phyloP scores from a whole-genome alignment of 441 rosid species.

The Biscutella auriculata region DNA sequence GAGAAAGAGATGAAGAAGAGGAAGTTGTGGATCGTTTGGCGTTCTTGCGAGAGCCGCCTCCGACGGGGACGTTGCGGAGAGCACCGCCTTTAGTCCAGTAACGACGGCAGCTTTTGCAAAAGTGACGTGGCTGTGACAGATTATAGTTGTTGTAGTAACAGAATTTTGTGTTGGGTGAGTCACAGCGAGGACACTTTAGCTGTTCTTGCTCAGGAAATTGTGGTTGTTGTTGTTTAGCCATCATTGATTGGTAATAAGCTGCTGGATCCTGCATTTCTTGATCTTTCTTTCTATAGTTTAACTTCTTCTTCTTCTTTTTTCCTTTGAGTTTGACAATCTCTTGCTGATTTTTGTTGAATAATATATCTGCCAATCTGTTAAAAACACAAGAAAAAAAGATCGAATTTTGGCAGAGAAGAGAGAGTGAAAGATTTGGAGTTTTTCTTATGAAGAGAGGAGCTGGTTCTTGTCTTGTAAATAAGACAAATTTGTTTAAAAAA shows the following conservation, averaged over 20 bases:
- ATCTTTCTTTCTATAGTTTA: too few relatives aligned
- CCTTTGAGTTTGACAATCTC: not conserved
- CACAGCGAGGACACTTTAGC: constrained; percentile 66
- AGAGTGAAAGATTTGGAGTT: not conserved
- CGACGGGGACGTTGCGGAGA: constrained; percentile 80
- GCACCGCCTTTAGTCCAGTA: constrained; percentile 95
- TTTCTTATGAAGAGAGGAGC: too few relatives aligned
- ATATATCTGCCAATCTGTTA: not conserved
- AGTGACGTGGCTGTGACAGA: constrained; percentile 91
- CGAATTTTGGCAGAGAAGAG: not conserved
- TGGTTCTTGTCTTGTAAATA: constrained; percentile 4
- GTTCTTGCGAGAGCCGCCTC: constrained; percentile 82
- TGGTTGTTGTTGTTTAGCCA: constrained; percentile 8
- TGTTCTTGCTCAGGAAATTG: constrained; percentile 25
- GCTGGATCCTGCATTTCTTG: constrained; percentile 27
- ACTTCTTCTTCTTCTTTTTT: not conserved
- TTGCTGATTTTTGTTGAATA: too few relatives aligned
- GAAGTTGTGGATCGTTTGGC: constrained; percentile 17
- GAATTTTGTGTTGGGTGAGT: constrained; percentile 76
- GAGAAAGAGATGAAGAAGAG: not conserved
- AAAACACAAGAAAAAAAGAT: not conserved
- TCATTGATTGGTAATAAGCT: constrained; percentile 25
- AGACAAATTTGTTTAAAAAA: constrained; percentile 10
- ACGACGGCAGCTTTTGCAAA: constrained; percentile 78
- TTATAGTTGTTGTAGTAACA: constrained; percentile 91